Base-by-base conservation (phyloP, 805 yeast species). In the Brettanomyces naardenensis region DNA sequence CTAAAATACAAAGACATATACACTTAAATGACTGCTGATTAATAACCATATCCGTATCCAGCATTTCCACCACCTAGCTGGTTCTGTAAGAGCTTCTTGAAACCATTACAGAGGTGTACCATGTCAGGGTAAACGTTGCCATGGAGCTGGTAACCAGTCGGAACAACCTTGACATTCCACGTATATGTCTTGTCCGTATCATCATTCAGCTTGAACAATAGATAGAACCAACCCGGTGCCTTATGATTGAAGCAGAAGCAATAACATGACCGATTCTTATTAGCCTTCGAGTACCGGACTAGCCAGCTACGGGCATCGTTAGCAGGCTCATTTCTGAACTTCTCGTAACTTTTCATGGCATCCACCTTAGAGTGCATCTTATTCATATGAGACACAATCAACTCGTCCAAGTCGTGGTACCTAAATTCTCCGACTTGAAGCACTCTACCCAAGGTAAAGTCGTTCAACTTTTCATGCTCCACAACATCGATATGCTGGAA, bases 121-220 rank as follows among this genome's bases (percentile, higher is more conserved):
- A 90, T 88, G 58, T 83, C 88, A n/a, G 95, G 90, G 56, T 92
- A 92, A 21, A 78, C 73, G 54, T 83, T 85, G 13, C 80, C 80
- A 56, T 78, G 79, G 55, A 92, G 66, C 53, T 76, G 78, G 54
- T 75, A 90, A 3, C 97, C 97, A 42, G 80, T 80, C 20, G 92
- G 88, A 38, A 83, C 80, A n/a, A 86, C 86, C 59, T 78, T 82
- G 29, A 92, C 95, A 53, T 86, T 85, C 95, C 97, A 86, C 3
- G 86, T 78, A 51, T 78, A 75, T 27, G 88, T 70, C 35, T 75
- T 75, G 10, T 85, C 75, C 41, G 66, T 68, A 14, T 75, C 78
- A 26, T 57, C 62, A 52, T 73, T 84, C 28, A 88, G 78, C 63
- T 90, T 90, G 69, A 90, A 90, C 61, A 89, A 73, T 42, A 92